Conservation (phyloP, 805 yeast genomes). For the Blastobotrys muscicola region DNA sequence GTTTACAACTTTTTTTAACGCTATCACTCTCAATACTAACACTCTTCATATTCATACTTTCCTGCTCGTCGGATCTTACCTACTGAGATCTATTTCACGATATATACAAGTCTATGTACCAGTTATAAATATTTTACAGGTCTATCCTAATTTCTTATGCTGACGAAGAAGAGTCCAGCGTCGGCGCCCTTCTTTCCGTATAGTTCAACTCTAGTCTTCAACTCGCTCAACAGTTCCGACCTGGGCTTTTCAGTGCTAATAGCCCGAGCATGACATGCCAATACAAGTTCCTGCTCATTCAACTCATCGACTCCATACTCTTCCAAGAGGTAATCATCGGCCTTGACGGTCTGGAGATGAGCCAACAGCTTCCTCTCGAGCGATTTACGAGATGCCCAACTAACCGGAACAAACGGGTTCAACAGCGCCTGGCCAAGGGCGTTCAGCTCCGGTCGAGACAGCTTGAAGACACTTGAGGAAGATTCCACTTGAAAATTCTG, state of each 20-base stretch:
- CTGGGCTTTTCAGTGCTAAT: conserved; percentile 17
- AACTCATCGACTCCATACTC: conserved; percentile 39
- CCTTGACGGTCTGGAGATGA: conserved; percentile 38
- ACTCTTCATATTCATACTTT: too few species aligned
- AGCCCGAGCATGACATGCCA: conserved; percentile 45
- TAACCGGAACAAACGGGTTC: conserved; percentile 14
- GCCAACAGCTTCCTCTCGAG: conserved; percentile 33
- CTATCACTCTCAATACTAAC: too few species aligned
- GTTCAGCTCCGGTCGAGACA: conserved; percentile 11
- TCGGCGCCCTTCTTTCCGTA: too few species aligned
- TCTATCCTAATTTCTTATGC: too few species aligned
- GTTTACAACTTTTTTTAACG: too few species aligned
- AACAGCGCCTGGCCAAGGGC: conserved; percentile 15
- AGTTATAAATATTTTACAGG: too few species aligned
- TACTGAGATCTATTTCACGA: too few species aligned
- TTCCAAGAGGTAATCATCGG: conserved; percentile 40
- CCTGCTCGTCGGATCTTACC: too few species aligned
- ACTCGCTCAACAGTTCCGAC: too few species aligned
- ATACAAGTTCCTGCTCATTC: conserved; percentile 36
- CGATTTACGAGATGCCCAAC: conserved; percentile 29
- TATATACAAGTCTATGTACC: too few species aligned
- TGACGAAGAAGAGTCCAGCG: too few species aligned
- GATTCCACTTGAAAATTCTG: conserved; percentile 1
- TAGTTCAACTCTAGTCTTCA: too few species aligned
- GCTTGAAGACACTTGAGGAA: conserved; percentile 1